Base-by-base conservation (phyloP, 2,329 filamentous ascomycete genomes). In the Pseudogymnoascus pannorum region DNA sequence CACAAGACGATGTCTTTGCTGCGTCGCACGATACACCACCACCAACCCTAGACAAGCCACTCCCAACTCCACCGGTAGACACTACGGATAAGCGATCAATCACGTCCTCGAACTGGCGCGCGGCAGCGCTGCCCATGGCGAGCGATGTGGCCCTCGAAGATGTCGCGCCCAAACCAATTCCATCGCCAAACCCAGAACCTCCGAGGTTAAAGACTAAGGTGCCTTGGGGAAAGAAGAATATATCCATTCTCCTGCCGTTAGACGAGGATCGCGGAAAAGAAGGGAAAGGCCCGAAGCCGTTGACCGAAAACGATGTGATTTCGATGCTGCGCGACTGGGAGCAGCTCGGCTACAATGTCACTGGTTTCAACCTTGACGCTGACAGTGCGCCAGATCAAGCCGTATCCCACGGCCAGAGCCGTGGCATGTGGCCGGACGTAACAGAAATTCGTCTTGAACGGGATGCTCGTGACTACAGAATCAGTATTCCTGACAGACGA, bases 211-310 rank as follows among this genome's bases (percentile, higher is more conserved):
- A 82, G 75, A 92, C 89, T 72, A 90, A 87, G 74, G 78, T 92
- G 2, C 80, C 81, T 51, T 92, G 88, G 87, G 87, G 82, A 69
- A 87, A 87, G 62, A 92, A 91, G 75, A 86, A 84, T 63, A 90
- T 91, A 60, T 74, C 89, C 68, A 85, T 92, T 44, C 77, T 86
- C 24, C 75, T 92, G 18, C 89, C 89, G 5, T 76, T 81, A 51
- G 85, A 89, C 64, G 86, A 88, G 59, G 80, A 84, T 60, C 81
- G 87, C 66, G 87, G 87, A 18, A 78, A 80, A 44, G 76, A 77
- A 1, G 82, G 81, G 40, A 78, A 79, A 36, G 75, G 78, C 0
- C 80, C 82, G 0, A 73, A 77, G 61, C 85, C 86, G 3, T 75
- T 89, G 54, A 77, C 75, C 3, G 73, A 79, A 35, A 73, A 78